phyloP scores from a whole-genome alignment of 768 basidiomycete species.

The Mycena floridula region DNA sequence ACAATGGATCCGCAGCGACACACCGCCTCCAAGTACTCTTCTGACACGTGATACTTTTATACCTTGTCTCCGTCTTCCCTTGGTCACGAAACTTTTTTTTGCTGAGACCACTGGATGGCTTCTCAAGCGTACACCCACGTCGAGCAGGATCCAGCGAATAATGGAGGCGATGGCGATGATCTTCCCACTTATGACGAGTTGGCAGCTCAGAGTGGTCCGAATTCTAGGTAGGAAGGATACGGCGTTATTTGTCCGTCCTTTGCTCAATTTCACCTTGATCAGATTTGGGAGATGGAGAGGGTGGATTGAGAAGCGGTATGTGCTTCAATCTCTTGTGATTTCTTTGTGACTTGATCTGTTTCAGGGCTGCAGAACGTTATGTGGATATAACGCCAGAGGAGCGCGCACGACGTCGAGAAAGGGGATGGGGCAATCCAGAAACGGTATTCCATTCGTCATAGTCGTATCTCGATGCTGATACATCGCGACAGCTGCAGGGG shows the following conservation, averaged over 20 bases:
- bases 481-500: conserved; percentile 1
- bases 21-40: too few species aligned
- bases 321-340: neutral
- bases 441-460: conserved; percentile 1
- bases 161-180: conserved; percentile 36
- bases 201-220: conserved; percentile 69
- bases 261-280: conserved; percentile 9
- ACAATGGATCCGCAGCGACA: too few species aligned
- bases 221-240: conserved; percentile 55
- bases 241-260: conserved; percentile 1
- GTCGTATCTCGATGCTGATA: too few species aligned
- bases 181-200: conserved; percentile 80
- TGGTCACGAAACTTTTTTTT: too few species aligned
- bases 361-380: conserved; percentile 82
- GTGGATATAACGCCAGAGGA: conserved; percentile 57
- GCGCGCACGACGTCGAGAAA: conserved; percentile 44
- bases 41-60: too few species aligned
- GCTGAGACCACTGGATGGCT: conserved; percentile 11
- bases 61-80: too few species aligned
- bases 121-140: conserved; percentile 19
- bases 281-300: conserved; percentile 84
- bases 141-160: conserved; percentile 39
- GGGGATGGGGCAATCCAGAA: conserved; percentile 64
- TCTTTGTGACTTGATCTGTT: neutral
- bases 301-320: conserved; percentile 85